Evolutionary conservation across 2,329 filamentous ascomycete species (phyloP).

Genomic region (Mollisiaceae sp.): DNA sequence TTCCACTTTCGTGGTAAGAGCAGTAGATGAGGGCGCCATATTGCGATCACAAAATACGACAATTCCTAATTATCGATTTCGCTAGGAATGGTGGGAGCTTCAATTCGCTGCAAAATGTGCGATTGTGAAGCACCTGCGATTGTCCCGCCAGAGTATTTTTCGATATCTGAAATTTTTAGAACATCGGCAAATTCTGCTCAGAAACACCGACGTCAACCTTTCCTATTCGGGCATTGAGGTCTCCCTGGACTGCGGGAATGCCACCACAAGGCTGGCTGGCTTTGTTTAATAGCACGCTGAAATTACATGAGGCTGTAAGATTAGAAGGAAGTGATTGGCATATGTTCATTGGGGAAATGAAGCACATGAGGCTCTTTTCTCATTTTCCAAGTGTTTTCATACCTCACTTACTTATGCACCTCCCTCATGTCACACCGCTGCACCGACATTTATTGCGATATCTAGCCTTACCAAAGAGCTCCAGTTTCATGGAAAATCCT

Average conservation of each 20-base stretch:
- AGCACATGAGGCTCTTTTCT: too few relatives aligned
- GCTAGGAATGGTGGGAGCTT: neutral
- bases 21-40: slow-evolving; percentile 40
- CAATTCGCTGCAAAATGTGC: neutral
- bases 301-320: slow-evolving; percentile 1
- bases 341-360: neutral
- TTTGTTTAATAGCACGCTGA: neutral
- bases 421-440: slow-evolving; percentile 18
- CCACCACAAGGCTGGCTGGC: slow-evolving; percentile 7
- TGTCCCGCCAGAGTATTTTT: slow-evolving; percentile 15
- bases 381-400: neutral
- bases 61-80: neutral
- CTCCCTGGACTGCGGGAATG: neutral
- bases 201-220: slow-evolving; percentile 10
- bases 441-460: neutral
- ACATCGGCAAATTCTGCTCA: slow-evolving; percentile 5
- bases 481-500: slow-evolving; percentile 7
- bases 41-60: neutral
- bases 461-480: neutral
- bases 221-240: neutral
- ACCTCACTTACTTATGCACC: neutral
- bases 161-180: slow-evolving; percentile 16
- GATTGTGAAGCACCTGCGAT: slow-evolving; percentile 13
- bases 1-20: slow-evolving; percentile 42
- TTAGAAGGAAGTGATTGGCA: neutral